Evolutionary conservation across 768 basidiomycete species (phyloP).

Genomic region (Leccinellum albellum): DNA sequence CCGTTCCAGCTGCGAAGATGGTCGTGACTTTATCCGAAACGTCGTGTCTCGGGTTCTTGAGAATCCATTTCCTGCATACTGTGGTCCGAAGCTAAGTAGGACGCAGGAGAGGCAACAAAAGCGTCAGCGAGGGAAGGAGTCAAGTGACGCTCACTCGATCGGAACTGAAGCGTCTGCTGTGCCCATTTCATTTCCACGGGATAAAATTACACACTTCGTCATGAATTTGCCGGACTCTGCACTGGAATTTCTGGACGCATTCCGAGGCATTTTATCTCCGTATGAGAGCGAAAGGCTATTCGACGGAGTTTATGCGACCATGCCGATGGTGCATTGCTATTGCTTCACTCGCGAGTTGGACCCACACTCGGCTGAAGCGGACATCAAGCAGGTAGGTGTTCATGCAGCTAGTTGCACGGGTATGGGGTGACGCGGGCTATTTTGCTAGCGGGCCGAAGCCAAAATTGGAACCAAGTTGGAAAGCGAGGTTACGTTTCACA

Average conservation of each 20-base stretch:
- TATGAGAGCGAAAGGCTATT: slow-evolving; percentile 37
- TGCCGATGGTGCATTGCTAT: slow-evolving; percentile 94
- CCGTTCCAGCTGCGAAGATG: slow-evolving; percentile 77
- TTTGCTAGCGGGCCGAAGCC: slow-evolving; percentile 64
- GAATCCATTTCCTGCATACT: slow-evolving; percentile 62
- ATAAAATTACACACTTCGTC: slow-evolving; percentile 79
- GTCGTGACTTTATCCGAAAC: slow-evolving; percentile 74
- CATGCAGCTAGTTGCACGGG: slow-evolving; percentile 1
- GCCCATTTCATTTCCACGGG: slow-evolving; percentile 37
- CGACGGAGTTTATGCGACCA: slow-evolving; percentile 42
- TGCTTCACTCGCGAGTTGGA: slow-evolving; percentile 92
- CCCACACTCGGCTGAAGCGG: slow-evolving; percentile 57
- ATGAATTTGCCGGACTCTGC: slow-evolving; percentile 98
- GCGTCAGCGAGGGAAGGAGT: slow-evolving; percentile 32
- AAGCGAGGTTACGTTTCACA: slow-evolving; percentile 53
- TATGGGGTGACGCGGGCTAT: slow-evolving; percentile 13
- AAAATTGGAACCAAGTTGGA: slow-evolving; percentile 54
- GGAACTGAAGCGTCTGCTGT: slow-evolving; percentile 6
- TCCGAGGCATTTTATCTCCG: slow-evolving; percentile 63
- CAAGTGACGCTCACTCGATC: background rate
- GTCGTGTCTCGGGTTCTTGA: slow-evolving; percentile 51
- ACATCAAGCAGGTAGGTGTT: slow-evolving; percentile 73
- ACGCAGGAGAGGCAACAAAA: slow-evolving; percentile 44
- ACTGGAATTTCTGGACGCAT: slow-evolving; percentile 84
- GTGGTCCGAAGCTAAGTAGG: slow-evolving; percentile 37